Conservation (phyloP, 352 stramenopile genomes). For the Globisporangium iwayamae region DNA sequence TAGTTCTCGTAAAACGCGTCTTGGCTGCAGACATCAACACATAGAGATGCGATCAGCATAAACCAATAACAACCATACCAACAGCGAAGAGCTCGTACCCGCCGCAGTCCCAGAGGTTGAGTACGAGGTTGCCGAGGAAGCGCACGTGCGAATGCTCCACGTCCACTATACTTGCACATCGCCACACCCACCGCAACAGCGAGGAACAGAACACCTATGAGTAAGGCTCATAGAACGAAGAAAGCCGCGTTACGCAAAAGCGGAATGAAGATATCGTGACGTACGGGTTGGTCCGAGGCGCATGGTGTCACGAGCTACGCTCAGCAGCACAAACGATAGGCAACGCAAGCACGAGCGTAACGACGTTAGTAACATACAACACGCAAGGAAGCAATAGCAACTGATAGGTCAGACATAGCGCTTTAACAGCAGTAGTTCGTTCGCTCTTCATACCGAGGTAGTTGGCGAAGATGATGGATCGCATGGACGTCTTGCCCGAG, state of each 20-base stretch:
- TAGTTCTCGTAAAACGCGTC: slow-evolving; percentile 99
- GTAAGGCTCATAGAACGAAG: neutral
- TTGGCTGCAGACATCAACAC: slow-evolving; percentile 63
- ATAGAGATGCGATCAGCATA: slow-evolving; percentile 10
- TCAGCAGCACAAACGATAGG: neutral
- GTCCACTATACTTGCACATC: slow-evolving; percentile 56
- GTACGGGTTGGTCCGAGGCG: slow-evolving; percentile 92
- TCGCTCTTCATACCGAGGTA: slow-evolving; percentile 84
- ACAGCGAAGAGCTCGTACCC: slow-evolving; percentile 44
- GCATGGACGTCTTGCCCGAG: slow-evolving; percentile 99
- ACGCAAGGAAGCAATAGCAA: too few relatives aligned
- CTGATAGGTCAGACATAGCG: too few relatives aligned
- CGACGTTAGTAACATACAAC: neutral
- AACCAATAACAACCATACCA: neutral
- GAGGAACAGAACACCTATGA: neutral
- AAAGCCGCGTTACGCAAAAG: neutral
- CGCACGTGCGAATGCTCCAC: slow-evolving; percentile 91
- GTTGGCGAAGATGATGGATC: slow-evolving; percentile 99
- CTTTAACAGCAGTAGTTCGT: neutral
- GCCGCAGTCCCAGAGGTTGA: slow-evolving; percentile 99
- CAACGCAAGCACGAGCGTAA: neutral
- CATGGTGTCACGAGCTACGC: slow-evolving; percentile 94
- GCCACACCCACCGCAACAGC: slow-evolving; percentile 1
- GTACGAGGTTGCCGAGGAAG: slow-evolving; percentile 97
- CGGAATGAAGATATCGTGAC: slow-evolving; percentile 10